Conservation (phyloP, 176 grass and related monocot genomes). For the Oryza glumipatula region DNA sequence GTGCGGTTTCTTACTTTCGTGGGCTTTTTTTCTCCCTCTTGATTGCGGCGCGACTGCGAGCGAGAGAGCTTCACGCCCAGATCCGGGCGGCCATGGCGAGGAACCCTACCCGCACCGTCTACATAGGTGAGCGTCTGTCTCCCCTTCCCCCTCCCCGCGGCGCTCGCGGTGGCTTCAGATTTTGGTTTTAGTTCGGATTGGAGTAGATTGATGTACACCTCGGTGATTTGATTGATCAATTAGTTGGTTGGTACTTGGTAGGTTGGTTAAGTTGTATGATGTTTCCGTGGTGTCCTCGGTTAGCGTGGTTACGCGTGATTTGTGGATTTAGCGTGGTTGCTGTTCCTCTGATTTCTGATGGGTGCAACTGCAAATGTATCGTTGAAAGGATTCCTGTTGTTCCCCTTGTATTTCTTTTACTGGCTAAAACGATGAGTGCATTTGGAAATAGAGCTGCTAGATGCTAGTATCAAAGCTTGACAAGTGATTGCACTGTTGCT, state of each 20-base stretch:
- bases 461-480: neutral
- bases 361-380: neutral
- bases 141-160: neutral
- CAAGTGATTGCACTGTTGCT: neutral
- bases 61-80: neutral
- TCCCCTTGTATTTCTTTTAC: slow-evolving; percentile 2
- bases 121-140: slow-evolving; percentile 46
- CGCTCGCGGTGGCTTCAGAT: neutral
- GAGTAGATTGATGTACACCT: neutral
- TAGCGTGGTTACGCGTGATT: neutral
- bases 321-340: neutral
- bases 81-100: slow-evolving; percentile 48
- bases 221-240: neutral
- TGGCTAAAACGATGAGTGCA: neutral
- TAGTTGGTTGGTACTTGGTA: no score
- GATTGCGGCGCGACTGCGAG: neutral
- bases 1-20: neutral
- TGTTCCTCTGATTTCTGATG: neutral
- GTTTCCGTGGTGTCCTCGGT: neutral
- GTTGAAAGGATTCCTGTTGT: slow-evolving; percentile 6
- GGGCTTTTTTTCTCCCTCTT: neutral
- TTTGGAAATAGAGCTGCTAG: neutral
- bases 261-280: neutral
- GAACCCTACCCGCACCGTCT: slow-evolving; percentile 55
- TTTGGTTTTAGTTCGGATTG: neutral